Evolutionary conservation across 2,329 filamentous ascomycete genomes (phyloP).

Genomic region (Aspergillus persii): DNA sequence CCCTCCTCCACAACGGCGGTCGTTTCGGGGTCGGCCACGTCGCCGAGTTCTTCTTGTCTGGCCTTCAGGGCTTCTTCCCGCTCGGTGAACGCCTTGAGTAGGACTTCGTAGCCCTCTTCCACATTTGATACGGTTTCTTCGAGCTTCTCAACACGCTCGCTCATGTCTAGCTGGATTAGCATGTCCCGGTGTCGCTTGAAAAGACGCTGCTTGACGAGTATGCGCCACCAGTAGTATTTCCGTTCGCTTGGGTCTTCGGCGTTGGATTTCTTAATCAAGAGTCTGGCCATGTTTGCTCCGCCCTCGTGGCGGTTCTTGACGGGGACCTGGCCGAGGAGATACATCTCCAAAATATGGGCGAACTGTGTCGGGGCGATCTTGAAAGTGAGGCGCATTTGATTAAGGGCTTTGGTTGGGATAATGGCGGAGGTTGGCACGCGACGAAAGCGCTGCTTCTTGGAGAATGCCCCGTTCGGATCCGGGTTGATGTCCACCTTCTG

Average conservation of each 20-base stretch:
- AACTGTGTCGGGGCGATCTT: conserved; percentile 64
- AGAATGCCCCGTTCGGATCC: conserved; percentile 36
- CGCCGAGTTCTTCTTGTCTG: conserved; percentile 19
- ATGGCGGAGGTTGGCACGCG: conserved; percentile 52
- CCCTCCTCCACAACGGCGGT: conserved; percentile 27
- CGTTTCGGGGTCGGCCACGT: conserved; percentile 16
- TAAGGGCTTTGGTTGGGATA: conserved; percentile 51
- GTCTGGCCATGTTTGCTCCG: conserved; percentile 51
- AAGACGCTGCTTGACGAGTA: conserved; percentile 62
- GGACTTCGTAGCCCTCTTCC: conserved; percentile 57
- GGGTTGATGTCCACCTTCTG: conserved; percentile 49
- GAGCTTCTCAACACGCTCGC: conserved; percentile 58
- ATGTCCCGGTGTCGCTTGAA: conserved; percentile 60
- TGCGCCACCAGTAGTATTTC: conserved; percentile 64
- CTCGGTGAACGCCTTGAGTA: conserved; percentile 46
- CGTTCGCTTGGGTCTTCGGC: conserved; percentile 55
- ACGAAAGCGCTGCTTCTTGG: conserved; percentile 37
- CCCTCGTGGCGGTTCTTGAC: conserved; percentile 46
- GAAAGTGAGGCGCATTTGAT: conserved; percentile 49
- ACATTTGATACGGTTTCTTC: conserved; percentile 58
- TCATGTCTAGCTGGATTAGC: conserved; percentile 57
- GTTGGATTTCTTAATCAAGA: conserved; percentile 47
- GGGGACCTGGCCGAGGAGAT: conserved; percentile 58
- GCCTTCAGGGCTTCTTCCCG: conserved; percentile 30
- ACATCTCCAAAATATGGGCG: conserved; percentile 61